Conservation (phyloP, 345 rosid genomes). For the Physaria fendleri region DNA sequence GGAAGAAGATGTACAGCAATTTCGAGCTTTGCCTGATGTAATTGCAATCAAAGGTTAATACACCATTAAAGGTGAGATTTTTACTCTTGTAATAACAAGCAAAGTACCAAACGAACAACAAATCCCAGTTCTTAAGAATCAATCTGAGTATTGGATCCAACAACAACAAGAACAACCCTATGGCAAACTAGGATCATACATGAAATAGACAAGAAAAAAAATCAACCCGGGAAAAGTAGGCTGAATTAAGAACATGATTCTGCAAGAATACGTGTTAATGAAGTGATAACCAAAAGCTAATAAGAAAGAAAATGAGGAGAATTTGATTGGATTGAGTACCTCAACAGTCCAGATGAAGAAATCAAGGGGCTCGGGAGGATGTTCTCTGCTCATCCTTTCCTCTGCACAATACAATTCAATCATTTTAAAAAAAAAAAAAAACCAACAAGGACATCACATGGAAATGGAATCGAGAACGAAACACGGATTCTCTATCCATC, state of each 20-base stretch:
- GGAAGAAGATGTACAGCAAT: background rate
- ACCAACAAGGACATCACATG: background rate
- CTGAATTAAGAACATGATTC: background rate
- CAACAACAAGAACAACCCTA: background rate
- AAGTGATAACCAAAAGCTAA: background rate
- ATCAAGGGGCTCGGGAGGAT: constrained; percentile 94
- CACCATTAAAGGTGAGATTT: background rate
- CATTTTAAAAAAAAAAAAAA: background rate
- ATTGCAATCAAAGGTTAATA: background rate
- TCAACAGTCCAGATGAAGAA: constrained; percentile 99
- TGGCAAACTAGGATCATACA: constrained; percentile 12
- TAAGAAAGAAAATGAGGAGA: background rate
- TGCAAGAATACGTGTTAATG: background rate
- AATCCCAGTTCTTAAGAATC: background rate
- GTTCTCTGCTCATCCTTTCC: constrained; percentile 62
- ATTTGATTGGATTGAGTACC: constrained; percentile 35
- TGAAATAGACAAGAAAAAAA: background rate
- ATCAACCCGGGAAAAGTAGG: background rate
- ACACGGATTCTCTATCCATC: no score
- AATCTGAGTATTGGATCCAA: constrained; percentile 8
- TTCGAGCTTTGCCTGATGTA: background rate
- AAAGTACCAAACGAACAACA: background rate
- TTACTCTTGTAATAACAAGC: background rate
- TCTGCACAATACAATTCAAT: constrained; percentile 14
- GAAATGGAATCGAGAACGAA: background rate